Conservation (phyloP, 495 filamentous ascomycete species). For the Bryoglossum gracile region DNA sequence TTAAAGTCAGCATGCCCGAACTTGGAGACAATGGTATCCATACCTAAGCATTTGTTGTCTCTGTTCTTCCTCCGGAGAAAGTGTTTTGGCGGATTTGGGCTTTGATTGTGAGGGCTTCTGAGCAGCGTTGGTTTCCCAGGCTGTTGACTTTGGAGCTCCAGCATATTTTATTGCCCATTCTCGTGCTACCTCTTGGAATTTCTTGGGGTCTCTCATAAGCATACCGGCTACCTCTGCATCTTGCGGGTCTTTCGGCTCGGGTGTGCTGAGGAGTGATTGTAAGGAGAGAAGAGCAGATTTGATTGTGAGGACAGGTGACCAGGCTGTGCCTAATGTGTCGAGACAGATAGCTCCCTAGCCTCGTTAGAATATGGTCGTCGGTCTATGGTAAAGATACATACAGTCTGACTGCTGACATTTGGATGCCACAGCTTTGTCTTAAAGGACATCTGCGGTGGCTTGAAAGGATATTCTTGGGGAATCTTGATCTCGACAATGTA, state of each 20-base stretch:
- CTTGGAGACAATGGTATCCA: not conserved
- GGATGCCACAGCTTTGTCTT: conserved; percentile 97
- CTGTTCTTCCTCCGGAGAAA: conserved; percentile 29
- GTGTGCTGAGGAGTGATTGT: conserved; percentile 85
- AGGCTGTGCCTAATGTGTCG: conserved; percentile 81
- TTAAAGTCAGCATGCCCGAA: not conserved
- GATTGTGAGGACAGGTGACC: conserved; percentile 93
- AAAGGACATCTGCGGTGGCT: conserved; percentile 87
- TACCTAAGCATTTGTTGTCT: conserved; percentile 12
- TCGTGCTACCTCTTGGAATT: conserved; percentile 75
- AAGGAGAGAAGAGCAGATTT: conserved; percentile 91
- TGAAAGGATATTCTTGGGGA: conserved; percentile 86
- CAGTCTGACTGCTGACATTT: conserved; percentile 92
- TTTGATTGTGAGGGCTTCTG: conserved; percentile 2
- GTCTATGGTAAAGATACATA: conserved; percentile 36
- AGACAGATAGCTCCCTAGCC: conserved; percentile 90
- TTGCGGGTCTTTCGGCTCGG: conserved; percentile 94
- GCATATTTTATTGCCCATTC: conserved; percentile 88
- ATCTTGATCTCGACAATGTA: conserved; percentile 82
- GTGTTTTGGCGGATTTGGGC: conserved; percentile 11
- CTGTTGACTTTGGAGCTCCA: conserved; percentile 55
- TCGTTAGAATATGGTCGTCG: conserved; percentile 8
- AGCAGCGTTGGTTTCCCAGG: conserved; percentile 9
- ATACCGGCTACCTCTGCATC: conserved; percentile 93
- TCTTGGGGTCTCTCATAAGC: conserved; percentile 69